phyloP scores from a whole-genome alignment of 495 filamentous ascomycete species.

The Haplographium delicatum region DNA sequence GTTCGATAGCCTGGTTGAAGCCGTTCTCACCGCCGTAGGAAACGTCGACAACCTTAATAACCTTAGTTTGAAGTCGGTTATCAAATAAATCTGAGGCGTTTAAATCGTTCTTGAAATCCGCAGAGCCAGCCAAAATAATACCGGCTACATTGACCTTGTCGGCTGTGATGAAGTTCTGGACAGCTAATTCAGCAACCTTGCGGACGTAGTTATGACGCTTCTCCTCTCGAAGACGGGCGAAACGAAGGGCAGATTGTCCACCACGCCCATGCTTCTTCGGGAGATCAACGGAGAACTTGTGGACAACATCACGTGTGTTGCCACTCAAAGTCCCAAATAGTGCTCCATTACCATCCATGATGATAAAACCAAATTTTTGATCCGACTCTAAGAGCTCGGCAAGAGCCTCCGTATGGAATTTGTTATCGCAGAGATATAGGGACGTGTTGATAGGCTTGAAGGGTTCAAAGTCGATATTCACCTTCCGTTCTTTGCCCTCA shows the following conservation, averaged over 20 bases:
- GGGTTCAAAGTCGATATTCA: conserved; percentile 99
- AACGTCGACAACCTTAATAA: conserved; percentile 98
- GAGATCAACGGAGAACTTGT: conserved; percentile 94
- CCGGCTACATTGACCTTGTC: conserved; percentile 98
- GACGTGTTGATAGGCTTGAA: conserved; percentile 99
- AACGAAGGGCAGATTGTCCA: conserved; percentile 98
- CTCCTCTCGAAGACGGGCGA: conserved; percentile 97
- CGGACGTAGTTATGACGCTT: conserved; percentile 99
- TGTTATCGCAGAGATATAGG: conserved; percentile 98
- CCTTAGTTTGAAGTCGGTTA: conserved; percentile 80
- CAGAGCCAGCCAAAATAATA: conserved; percentile 90
- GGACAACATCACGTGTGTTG: conserved; percentile 93
- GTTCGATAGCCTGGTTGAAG: conserved; percentile 98
- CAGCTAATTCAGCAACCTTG: conserved; percentile 94
- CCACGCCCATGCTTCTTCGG: conserved; percentile 99
- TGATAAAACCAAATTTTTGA: conserved; percentile 98
- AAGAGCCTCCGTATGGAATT: conserved; percentile 96
- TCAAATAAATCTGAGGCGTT: conserved; percentile 98
- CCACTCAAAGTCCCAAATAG: conserved; percentile 95
- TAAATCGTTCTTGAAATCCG: conserved; percentile 98
- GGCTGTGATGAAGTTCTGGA: conserved; percentile 96
- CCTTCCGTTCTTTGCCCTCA: conserved; percentile 97
- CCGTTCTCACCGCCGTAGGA: conserved; percentile 99
- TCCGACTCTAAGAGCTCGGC: conserved; percentile 96
- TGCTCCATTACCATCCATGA: conserved; percentile 98